Base-by-base conservation (phyloP, 202 grass and related monocot genomes). In the Dendrocalamus latiflorus region DNA sequence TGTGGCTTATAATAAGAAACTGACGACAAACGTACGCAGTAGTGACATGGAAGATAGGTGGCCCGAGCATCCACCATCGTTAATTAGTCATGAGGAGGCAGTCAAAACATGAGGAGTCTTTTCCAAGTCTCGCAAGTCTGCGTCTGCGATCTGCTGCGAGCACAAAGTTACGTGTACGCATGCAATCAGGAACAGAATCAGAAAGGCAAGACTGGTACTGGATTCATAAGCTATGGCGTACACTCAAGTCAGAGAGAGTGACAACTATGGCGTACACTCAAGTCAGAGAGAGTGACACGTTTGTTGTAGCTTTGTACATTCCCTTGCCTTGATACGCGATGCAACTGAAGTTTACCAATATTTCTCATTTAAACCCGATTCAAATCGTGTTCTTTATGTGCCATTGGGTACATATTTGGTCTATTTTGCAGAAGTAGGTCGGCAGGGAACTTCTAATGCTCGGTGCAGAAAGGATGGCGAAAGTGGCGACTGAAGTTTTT, bases 211-310 rank as follows among this genome's bases (percentile, higher is more conserved):
- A 9, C 16, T 38, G 34, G n/a, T 18, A 18, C 28, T 11, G 4
- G 14, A 62, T 72, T 26, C 26, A 39, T 82, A 64, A 53, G 39
- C 56, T 64, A 74, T 64, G 3, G 80, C 69, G 69, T 65, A 28
- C 69, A 83, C 80, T 61, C 42, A 53, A 37, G 53, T 72, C 79
- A 37, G 43, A 50, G n/a, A n/a, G n/a, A n/a, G n/a, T n/a, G n/a
- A n/a, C n/a, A n/a, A n/a, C n/a, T n/a, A n/a, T n/a, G n/a, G n/a
- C n/a, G n/a, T n/a, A n/a, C n/a, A n/a, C n/a, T n/a, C n/a, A n/a
- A n/a, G n/a, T n/a, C n/a, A n/a, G n/a, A n/a, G 59, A 82, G 68
- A 51, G 33, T 0, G 80, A 82, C 30, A 38, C 14, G 14, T 9
- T 73, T 11, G 20, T 21, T 43, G 16, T 16, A 25, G 38, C 54